A percentile compares a stretch with the other conserved stretches of the same genome.
Evolutionary conservation across 1,284 basidiomycete genomes (phyloP).

Genomic region (Irpex lacteus): DNA sequence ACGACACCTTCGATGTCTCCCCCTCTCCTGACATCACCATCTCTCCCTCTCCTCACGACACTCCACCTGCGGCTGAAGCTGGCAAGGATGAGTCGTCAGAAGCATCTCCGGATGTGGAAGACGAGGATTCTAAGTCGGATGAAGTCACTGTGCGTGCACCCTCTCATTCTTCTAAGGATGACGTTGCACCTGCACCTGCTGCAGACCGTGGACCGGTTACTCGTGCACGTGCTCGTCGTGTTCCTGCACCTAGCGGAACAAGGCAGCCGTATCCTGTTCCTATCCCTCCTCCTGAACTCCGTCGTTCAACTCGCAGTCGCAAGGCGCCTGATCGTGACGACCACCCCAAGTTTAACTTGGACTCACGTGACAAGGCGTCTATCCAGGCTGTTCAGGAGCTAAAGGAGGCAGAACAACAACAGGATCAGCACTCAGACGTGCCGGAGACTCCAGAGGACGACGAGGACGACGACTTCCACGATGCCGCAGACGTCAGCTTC

Average conservation of each 20-base stretch:
- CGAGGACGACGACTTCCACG: no score
- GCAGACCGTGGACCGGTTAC: not conserved
- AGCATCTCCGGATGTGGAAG: not conserved
- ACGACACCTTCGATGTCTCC: not conserved
- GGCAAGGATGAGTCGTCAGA: not conserved
- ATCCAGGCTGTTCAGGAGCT: no score
- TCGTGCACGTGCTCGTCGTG: not conserved
- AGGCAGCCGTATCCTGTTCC: not conserved
- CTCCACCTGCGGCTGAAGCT: not conserved
- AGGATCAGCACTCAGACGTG: no score
- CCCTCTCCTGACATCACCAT: not conserved
- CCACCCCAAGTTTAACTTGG: no score
- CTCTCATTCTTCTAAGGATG: not conserved
- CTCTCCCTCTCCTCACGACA: not conserved
- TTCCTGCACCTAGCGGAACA: not conserved
- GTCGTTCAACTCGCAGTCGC: not conserved
- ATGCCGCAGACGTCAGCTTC: no score
- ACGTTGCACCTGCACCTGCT: not conserved
- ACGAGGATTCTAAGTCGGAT: not conserved
- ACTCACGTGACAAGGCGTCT: no score
- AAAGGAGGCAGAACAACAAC: no score
- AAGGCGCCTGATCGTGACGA: no score
- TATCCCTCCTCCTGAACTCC: not conserved
- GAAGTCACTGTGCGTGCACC: not conserved
- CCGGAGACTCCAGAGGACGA: no score